Evolutionary conservation across 2,329 filamentous ascomycete species (phyloP), one percentile per base, ranked within the genome.

Genomic region (Cyclaneusma minus): DNA sequence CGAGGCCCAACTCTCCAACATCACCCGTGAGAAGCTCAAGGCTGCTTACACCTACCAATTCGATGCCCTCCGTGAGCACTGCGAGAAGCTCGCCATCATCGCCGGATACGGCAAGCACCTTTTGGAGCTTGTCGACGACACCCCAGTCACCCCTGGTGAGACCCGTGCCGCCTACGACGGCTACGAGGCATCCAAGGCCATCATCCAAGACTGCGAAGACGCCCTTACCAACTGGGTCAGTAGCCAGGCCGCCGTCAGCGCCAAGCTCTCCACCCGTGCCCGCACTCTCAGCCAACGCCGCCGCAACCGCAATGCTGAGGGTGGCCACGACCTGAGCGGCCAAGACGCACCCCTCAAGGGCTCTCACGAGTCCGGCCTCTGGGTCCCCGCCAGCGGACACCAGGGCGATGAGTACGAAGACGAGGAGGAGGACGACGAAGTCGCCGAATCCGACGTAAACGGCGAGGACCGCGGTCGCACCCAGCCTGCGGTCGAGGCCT

Each of bases 11-110:
- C 68, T 98, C 27, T 94, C 87, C 51, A 98, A 98, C 66, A 98
- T 98, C 49, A 98, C 91, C 14, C 87, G 89, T 45, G 87, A 98
- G 60, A 98, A 98, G 68, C 75, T 98, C 51, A 98, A 98, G 71
- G 80, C 87, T 27, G 89, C 89, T 21, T 98, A 94, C 60, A 80
- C 77, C 28, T 98, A 95, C 61, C 89, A 98, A 51, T 98, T 98
- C 44, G 87, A 98, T 49, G 89, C 89, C 22, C 72, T 98, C 38
- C 81, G 83, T 34, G 89, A 98, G 62, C 89, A 95, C 58, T 89
- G 80, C 53, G 89, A 98, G 59, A 98, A 98, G 64, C 69, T 95
- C 13, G 89, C 89, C 47, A 91, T 98, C 50, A 93, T 98, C 47
- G 89, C 89, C 21, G 85, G 87, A 33, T 98, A 83, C 52, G 89